Evolutionary conservation across 2,329 filamentous ascomycete genomes (phyloP), one percentile per base, ranked within the genome.

Genomic region (Phialophora expanda): DNA sequence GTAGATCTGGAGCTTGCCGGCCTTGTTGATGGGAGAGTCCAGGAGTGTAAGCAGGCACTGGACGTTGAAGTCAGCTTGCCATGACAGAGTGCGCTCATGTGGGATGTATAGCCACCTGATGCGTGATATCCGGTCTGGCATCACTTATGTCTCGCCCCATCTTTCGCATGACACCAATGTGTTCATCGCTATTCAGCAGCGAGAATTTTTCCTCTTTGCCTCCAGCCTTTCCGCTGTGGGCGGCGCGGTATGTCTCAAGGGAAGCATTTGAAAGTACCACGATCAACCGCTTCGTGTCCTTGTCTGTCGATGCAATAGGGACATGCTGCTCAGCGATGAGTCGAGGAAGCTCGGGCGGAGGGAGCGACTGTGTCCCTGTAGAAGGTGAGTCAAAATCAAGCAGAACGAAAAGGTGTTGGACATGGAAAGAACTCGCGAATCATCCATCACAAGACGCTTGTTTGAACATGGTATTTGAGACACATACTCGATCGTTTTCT

Each of bases 71-170:
- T 74, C 71, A 67, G 70, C 69, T 69, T 62, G 69, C 66, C 48
- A 59, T 62, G 44, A 63, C 61, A 67, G 24, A 34, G 30, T 62
- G 61, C 48, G 44, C 48, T 66, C 28, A 55, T 28, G 62, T 62
- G 62, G 62, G 55, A 65, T 64, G 48, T 56, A 64, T 66, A 68
- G 62, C 65, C 86, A 97, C 94, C 92, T 98, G 95, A 78, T 99
- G 95, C 54, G 95, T 97, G 75, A 99, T 99, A 80, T 99, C 95
- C 53, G 95, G 95, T 73, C 95, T 89, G 67, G 95, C 95, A 80
- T 99, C 95, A 78, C 93, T 97, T 72, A 99, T 98, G 78, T 99
- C 95, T 73, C 95, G 87, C 78, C 96, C 96, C 94, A 98, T 98
- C 84, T 98, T 99, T 75, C 95, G 90, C 93, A 99, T 97, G 71